Percentiles rank a stretch among this genome's conserved stretches.
Evolutionary conservation across 2,329 filamentous ascomycete genomes (phyloP).

Genomic region (Diaporthe sp.): DNA sequence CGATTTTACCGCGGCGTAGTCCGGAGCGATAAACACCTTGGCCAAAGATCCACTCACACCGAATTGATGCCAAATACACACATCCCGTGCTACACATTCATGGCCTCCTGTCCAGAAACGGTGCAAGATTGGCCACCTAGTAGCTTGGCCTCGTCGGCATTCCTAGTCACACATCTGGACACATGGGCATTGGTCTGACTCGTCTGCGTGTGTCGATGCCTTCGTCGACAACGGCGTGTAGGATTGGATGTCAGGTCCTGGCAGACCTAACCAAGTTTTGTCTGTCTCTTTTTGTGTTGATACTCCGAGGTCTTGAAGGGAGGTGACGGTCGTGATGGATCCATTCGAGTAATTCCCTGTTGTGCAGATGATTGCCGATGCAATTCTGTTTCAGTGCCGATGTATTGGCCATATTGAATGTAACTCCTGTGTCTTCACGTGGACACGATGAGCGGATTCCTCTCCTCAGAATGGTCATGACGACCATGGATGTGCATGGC

Average conservation of each 20-base stretch:
- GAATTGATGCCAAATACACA: background rate
- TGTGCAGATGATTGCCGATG: background rate
- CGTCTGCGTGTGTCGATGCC: background rate
- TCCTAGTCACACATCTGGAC: background rate
- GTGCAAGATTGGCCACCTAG: background rate
- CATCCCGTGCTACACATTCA: background rate
- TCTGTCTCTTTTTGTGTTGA: background rate
- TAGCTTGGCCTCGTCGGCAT: background rate
- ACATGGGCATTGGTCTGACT: slow-evolving; percentile 6
- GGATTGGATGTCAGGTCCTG: background rate
- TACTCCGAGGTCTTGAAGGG: background rate
- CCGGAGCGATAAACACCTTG: background rate
- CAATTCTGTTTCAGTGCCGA: background rate
- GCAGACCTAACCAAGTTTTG: background rate
- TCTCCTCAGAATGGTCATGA: background rate
- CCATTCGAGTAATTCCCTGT: background rate
- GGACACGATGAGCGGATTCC: background rate
- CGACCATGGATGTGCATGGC: background rate
- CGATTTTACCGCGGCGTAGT: background rate
- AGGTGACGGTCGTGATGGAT: background rate
- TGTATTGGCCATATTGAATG: background rate
- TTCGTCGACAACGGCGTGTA: background rate
- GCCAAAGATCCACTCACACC: slow-evolving; percentile 6
- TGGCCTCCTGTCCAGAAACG: background rate
- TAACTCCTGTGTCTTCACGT: background rate